These are phyloP conservation scores for Gnetum montanum DNA, from an alignment of 75 land plant species.

Conservation along the genomic window DNA sequence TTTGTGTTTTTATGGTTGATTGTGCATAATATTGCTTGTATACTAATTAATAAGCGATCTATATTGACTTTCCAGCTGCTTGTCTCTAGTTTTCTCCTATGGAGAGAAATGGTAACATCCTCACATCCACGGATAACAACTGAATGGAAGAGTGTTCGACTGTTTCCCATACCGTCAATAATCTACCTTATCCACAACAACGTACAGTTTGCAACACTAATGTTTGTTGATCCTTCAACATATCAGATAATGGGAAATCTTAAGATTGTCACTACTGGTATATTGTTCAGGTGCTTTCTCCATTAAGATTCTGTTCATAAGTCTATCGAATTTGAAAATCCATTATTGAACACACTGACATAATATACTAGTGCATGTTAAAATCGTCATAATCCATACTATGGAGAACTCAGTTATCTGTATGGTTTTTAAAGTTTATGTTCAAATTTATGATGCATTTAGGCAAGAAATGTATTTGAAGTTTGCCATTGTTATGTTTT, in stretches of 20 bases:
- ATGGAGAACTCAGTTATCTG: too few species aligned
- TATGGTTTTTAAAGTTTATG: too few species aligned
- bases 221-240: conserved; percentile 92
- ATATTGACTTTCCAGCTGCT: conserved; percentile 38
- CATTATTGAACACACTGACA: too few species aligned
- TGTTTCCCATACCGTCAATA: conserved; percentile 82
- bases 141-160: conserved; percentile 70
- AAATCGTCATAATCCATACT: too few species aligned
- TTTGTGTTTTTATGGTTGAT: background rate
- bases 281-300: conserved; percentile 64
- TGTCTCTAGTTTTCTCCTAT: conserved; percentile 57
- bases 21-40: background rate
- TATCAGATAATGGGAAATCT: conserved; percentile 97
- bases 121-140: conserved; percentile 53
- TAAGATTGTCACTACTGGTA: conserved; percentile 93
- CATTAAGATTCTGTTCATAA: too few species aligned
- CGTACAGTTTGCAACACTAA: conserved; percentile 93
- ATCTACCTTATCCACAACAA: conserved; percentile 93
- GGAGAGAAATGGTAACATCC: conserved; percentile 49
- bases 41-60: background rate
- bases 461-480: too few species aligned
- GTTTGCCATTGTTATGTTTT: too few species aligned
- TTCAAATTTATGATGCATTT: too few species aligned
- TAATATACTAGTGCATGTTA: too few species aligned
- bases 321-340: too few species aligned